phyloP scores from a whole-genome alignment of 1,139 yeast genomes.

The Protomyces macrosporus region DNA sequence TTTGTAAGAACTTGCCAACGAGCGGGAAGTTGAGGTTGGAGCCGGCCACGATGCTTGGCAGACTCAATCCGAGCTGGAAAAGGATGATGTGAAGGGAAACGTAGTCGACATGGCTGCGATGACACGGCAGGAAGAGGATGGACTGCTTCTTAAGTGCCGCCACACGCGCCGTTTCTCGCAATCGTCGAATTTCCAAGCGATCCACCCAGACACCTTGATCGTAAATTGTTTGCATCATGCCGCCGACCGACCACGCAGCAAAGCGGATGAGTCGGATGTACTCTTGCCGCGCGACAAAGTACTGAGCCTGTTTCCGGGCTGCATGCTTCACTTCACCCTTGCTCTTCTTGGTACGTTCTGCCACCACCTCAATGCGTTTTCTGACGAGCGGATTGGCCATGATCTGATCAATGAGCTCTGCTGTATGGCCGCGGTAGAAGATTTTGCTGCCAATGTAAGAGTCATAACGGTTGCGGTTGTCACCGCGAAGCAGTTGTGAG shows the following conservation, averaged over 20 bases:
- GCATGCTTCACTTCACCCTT: conserved; percentile 34
- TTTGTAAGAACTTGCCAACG: conserved; percentile 46
- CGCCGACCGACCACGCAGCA: conserved; percentile 42
- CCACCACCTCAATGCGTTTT: conserved; percentile 37
- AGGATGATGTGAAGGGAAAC: conserved; percentile 56
- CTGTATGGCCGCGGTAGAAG: conserved; percentile 39
- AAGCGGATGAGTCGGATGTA: conserved; percentile 37
- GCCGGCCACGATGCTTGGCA: conserved; percentile 63
- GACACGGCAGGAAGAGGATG: conserved; percentile 47
- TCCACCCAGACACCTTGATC: conserved; percentile 45
- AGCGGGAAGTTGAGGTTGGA: conserved; percentile 62
- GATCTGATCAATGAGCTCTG: conserved; percentile 36
- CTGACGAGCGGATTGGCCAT: conserved; percentile 37
- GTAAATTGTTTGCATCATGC: conserved; percentile 42
- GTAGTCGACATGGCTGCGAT: conserved; percentile 63
- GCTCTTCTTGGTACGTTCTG: conserved; percentile 36
- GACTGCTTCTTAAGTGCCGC: conserved; percentile 40
- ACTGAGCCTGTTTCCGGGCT: conserved; percentile 38
- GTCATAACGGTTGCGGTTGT: conserved; percentile 34
- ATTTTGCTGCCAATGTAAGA: conserved; percentile 41
- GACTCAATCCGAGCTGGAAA: conserved; percentile 53
- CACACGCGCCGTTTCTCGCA: conserved; percentile 40
- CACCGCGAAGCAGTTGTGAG: not conserved
- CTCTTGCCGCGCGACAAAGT: conserved; percentile 41
- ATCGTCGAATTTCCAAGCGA: conserved; percentile 38